Percentiles rank a stretch among this genome's conserved stretches.
These are phyloP conservation scores for Camellia sinensis DNA, from an alignment of 148 eudicot genomes.

Conservation along the genomic window DNA sequence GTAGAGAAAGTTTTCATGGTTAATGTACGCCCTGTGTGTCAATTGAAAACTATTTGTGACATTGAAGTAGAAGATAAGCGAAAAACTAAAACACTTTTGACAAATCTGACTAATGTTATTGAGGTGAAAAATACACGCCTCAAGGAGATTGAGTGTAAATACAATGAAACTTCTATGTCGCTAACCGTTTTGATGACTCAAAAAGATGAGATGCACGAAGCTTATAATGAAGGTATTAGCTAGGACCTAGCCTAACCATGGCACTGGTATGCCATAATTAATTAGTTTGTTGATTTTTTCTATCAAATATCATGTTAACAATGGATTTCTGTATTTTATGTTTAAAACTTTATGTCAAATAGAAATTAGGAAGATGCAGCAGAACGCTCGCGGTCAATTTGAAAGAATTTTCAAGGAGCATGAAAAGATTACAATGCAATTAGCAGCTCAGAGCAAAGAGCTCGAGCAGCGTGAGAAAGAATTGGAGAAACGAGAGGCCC, in stretches of 20 bases:
- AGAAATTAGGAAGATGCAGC: conserved; percentile 50
- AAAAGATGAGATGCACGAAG: conserved; percentile 37
- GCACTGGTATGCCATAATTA: neutral
- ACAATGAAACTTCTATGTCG: conserved; percentile 33
- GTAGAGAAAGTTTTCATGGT: too few species aligned
- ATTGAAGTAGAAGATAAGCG: conserved; percentile 41
- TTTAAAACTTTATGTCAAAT: neutral
- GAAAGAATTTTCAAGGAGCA: conserved; percentile 39
- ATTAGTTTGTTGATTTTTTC: neutral
- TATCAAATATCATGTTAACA: neutral
- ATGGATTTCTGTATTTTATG: neutral
- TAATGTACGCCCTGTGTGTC: too few species aligned
- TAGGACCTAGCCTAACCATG: neutral
- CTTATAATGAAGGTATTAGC: conserved; percentile 50
- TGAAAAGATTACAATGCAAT: conserved; percentile 28
- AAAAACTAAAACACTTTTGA: conserved; percentile 32
- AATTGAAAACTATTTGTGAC: conserved; percentile 41
- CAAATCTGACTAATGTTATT: conserved; percentile 30
- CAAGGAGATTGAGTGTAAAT: conserved; percentile 40
- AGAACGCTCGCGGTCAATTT: conserved; percentile 27
- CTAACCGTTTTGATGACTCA: conserved; percentile 33
- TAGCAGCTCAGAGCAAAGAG: conserved; percentile 32
- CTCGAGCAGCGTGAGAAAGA: conserved; percentile 39
- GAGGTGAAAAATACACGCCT: conserved; percentile 30
- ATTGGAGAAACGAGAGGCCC: conserved; percentile 48